Base-by-base conservation (phyloP, 352 stramenopile species). In the Globisporangium canariense region DNA sequence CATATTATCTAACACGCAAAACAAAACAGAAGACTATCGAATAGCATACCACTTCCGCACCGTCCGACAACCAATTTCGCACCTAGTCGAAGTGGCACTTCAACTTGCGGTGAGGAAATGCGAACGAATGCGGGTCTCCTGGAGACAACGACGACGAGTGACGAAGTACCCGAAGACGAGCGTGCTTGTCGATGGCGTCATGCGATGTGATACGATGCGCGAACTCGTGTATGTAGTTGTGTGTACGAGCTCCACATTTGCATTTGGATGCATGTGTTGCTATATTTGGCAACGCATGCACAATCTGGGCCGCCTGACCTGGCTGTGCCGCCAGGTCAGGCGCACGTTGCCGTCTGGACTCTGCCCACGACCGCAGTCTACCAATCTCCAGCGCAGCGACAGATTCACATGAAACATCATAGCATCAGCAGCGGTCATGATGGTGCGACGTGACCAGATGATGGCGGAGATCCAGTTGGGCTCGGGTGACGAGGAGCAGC, bases 391-490 rank as follows among this genome's bases (percentile, higher is more conserved):
- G 11, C 1, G 10, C 2, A 13, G 28, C 22, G 22, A 2, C 47
- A 32, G 46, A 16, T 4, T 10, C 16, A 18, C 13, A n/a, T 13
- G 25, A 25, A 11, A 25, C 1, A 25, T 40, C 50, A 22, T 7
- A 7, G 4, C 50, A 25, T 20, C 30, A 30, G n/a, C 25, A 41
- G 41, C 22, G 20, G 50, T 46, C 40, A 46, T 61, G 55, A 47
- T 28, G 38, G 20, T 16, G 55, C 55, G 34, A 60, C 54, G 34
- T 50, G 55, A 61, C n/a, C 55, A 22, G 38, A 61, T 61, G 55
- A 61, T 61, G 55, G 55, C 55, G 18, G 55, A 61, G 36, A 61
- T 52, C 55, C 55, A 61, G 28, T 9, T 61, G 55, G 55, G 38
- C 38, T 38, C 36, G 30, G 51, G 43, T 18, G 51, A 58, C 9